Percentiles rank a stretch among this genome's conserved stretches.
Conservation (phyloP, 805 yeast genomes). For the Kodamaea restingae region DNA sequence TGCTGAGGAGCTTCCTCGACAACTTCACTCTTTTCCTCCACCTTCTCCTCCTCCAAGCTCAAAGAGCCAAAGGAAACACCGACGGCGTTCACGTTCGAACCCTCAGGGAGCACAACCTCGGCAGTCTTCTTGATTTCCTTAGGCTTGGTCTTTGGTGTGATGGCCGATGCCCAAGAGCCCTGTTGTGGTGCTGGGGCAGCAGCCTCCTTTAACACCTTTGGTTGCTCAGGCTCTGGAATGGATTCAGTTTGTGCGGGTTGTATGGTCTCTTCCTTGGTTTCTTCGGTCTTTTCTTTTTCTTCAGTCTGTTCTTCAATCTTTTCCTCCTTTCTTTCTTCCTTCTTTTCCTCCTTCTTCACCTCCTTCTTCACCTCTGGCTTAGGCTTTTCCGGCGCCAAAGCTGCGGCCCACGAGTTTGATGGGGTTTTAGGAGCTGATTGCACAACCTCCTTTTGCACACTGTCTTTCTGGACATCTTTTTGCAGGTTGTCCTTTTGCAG, state of each 20-base stretch:
- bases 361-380: slow-evolving; percentile 22
- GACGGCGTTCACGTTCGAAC: slow-evolving; percentile 43
- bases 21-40: too few relatives aligned
- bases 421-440: slow-evolving; percentile 11
- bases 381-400: slow-evolving; percentile 34
- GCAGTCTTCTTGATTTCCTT: slow-evolving; percentile 17
- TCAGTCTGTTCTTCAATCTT: slow-evolving; percentile 10
- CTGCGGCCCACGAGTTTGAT: slow-evolving; percentile 43
- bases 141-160: slow-evolving; percentile 47
- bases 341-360: slow-evolving; percentile 11
- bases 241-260: slow-evolving; percentile 6
- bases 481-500: background rate
- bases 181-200: slow-evolving; percentile 45
- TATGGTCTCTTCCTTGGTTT: slow-evolving; percentile 11
- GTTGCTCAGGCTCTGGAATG: slow-evolving; percentile 6
- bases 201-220: slow-evolving; percentile 33
- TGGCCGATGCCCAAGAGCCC: slow-evolving; percentile 69
- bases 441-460: background rate
- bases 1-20: too few relatives aligned
- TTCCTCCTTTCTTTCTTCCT: slow-evolving; percentile 12
- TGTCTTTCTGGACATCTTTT: background rate
- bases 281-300: too few relatives aligned
- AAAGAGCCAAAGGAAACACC: slow-evolving; percentile 65
- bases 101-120: slow-evolving; percentile 48
- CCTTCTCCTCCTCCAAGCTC: slow-evolving; percentile 43